Conservation (phyloP, 495 filamentous ascomycete genomes). For the Hypoxylon fuscum region DNA sequence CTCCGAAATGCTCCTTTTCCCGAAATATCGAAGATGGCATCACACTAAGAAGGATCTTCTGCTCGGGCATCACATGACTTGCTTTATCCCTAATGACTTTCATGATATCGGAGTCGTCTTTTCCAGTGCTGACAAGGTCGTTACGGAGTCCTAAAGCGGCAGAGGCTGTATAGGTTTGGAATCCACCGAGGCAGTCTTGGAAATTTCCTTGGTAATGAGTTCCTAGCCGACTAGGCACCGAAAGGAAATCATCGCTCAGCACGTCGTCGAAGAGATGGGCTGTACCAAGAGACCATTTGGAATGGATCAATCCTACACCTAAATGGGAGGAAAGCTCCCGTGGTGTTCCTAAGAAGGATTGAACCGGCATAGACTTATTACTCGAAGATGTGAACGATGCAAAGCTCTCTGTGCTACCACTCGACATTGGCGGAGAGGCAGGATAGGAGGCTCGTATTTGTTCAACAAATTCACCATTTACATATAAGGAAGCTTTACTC, state of each 20-base stretch:
- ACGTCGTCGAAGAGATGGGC: conserved; percentile 89
- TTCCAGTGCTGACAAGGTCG: conserved; percentile 89
- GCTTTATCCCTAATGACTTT: conserved; percentile 85
- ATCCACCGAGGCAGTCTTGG: conserved; percentile 93
- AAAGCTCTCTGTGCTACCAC: conserved; percentile 67
- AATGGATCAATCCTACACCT: conserved; percentile 76
- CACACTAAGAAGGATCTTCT: conserved; percentile 84
- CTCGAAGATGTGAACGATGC: conserved; percentile 65
- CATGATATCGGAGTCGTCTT: conserved; percentile 91
- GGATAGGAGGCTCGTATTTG: conserved; percentile 92
- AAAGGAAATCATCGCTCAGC: conserved; percentile 89
- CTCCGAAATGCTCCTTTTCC: conserved; percentile 76
- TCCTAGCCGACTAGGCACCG: conserved; percentile 89
- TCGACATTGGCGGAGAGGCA: conserved; percentile 67
- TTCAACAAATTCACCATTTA: conserved; percentile 93
- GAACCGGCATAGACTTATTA: conserved; percentile 71
- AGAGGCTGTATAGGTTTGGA: conserved; percentile 97
- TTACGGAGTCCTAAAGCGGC: conserved; percentile 89
- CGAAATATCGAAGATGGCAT: conserved; percentile 80
- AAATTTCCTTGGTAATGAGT: conserved; percentile 93
- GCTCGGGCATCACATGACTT: conserved; percentile 80
- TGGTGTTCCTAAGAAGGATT: conserved; percentile 93
- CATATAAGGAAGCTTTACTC: conserved; percentile 86
- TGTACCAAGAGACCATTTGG: conserved; percentile 87
- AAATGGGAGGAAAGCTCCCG: conserved; percentile 85